These are phyloP conservation scores for Mediolabrus comicus DNA, from an alignment of 108 stramenopile genomes.

Conservation along the genomic window DNA sequence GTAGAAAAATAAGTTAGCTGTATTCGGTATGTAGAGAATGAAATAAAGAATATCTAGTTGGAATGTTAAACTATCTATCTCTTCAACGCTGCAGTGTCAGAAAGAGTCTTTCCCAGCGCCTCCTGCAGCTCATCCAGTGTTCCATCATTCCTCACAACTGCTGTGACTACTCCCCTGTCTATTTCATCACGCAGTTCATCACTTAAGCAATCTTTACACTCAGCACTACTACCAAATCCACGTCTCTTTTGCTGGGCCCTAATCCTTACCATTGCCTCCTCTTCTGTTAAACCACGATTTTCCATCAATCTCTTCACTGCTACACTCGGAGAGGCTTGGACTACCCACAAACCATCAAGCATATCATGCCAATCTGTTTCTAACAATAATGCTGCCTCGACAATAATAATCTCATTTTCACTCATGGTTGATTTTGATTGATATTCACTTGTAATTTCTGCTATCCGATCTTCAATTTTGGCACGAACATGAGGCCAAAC, in stretches of 20 bases:
- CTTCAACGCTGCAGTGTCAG: constrained; percentile 33
- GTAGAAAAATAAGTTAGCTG: no score
- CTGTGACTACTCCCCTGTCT: constrained; percentile 53
- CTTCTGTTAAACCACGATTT: constrained; percentile 55
- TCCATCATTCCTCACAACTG: constrained; percentile 70
- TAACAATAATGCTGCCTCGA: constrained; percentile 79
- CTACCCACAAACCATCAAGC: constrained; percentile 81
- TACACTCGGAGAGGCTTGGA: constrained; percentile 43
- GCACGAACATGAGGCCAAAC: constrained; percentile 83
- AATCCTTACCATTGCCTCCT: constrained; percentile 68
- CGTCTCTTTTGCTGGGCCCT: constrained; percentile 60
- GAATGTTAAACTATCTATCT: no score
- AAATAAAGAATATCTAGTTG: no score
- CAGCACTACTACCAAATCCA: constrained; percentile 50
- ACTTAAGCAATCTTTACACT: neutral
- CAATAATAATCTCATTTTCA: constrained; percentile 45
- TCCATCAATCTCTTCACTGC: constrained; percentile 61
- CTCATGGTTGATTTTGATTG: constrained; percentile 1
- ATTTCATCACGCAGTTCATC: constrained; percentile 48
- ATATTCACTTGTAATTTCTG: constrained; percentile 27
- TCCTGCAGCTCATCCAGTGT: constrained; percentile 17
- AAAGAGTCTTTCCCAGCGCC: constrained; percentile 30
- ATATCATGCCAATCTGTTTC: constrained; percentile 81
- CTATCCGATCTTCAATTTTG: constrained; percentile 50
- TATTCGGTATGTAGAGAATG: no score